Conservation (phyloP, 345 rosid species). For the Camelina hispida region DNA sequence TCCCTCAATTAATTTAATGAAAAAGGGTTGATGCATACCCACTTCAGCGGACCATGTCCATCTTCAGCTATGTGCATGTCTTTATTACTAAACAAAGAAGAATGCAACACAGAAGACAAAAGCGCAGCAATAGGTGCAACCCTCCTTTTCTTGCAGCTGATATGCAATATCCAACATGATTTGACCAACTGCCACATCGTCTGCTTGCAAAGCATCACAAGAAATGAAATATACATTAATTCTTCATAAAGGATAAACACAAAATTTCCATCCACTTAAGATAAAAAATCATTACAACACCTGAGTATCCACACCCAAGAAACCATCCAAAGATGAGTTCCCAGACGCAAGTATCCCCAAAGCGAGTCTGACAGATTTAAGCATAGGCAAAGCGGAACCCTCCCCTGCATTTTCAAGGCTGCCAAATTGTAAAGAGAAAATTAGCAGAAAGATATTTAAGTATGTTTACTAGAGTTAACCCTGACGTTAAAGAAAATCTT, state of each 20-base stretch:
- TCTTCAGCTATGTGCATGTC: slow-evolving; percentile 66
- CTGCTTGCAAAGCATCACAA: slow-evolving; percentile 50
- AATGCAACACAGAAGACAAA: slow-evolving; percentile 82
- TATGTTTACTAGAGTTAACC: slow-evolving; percentile 16
- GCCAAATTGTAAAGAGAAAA: slow-evolving; percentile 41
- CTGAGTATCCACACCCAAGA: slow-evolving; percentile 70
- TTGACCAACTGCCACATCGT: slow-evolving; percentile 88
- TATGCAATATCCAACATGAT: slow-evolving; percentile 90
- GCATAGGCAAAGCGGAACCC: slow-evolving; percentile 82
- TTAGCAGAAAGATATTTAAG: neutral
- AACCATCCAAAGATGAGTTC: slow-evolving; percentile 53
- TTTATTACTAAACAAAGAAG: slow-evolving; percentile 66
- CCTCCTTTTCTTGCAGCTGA: slow-evolving; percentile 86
- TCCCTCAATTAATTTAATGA: neutral
- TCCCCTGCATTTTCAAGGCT: slow-evolving; percentile 99
- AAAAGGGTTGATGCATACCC: slow-evolving; percentile 60
- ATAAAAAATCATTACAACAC: slow-evolving; percentile 43
- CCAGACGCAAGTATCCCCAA: slow-evolving; percentile 66
- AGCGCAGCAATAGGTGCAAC: slow-evolving; percentile 92
- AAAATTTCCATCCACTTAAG: slow-evolving; percentile 3
- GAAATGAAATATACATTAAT: slow-evolving; percentile 7
- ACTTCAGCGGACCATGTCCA: slow-evolving; percentile 80
- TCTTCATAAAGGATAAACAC: neutral
- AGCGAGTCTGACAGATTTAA: slow-evolving; percentile 77
- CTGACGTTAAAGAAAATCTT: neutral